Evolutionary conservation across 2,329 filamentous ascomycete species (phyloP).

Genomic region (Dothiorella sarmentorum): DNA sequence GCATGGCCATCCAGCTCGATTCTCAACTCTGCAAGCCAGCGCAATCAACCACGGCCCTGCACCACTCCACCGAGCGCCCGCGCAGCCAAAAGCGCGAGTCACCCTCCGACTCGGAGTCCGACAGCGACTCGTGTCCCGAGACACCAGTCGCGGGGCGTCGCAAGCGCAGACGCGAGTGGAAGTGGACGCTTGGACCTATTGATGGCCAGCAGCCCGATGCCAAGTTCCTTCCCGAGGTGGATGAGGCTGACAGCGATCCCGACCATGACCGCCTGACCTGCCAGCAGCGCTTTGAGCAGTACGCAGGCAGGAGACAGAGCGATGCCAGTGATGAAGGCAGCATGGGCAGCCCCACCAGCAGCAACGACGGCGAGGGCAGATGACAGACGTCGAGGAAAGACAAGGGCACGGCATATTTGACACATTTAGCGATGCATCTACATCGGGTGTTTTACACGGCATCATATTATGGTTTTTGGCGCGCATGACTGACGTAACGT

Average conservation of each 20-base stretch:
- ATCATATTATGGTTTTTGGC: slow-evolving; percentile 2
- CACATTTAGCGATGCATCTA: slow-evolving; percentile 14
- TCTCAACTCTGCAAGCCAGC: not conserved
- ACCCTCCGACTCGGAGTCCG: slow-evolving; percentile 38
- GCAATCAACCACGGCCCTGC: not conserved
- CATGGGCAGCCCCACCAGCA: slow-evolving; percentile 9
- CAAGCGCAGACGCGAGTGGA: slow-evolving; percentile 55
- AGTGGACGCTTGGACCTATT: slow-evolving; percentile 54
- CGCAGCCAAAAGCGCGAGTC: slow-evolving; percentile 45
- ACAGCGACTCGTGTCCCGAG: slow-evolving; percentile 46
- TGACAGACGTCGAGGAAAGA: not conserved
- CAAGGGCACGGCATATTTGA: not conserved
- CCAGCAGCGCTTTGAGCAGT: slow-evolving; percentile 6
- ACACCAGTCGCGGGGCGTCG: slow-evolving; percentile 53
- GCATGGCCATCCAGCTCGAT: slow-evolving; percentile 8
- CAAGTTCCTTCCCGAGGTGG: slow-evolving; percentile 1
- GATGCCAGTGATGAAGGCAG: slow-evolving; percentile 12
- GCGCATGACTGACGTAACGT: slow-evolving; percentile 15
- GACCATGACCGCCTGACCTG: slow-evolving; percentile 4
- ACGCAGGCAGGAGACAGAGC: not conserved
- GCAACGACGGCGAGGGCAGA: not conserved
- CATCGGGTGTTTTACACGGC: slow-evolving; percentile 11
- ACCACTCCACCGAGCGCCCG: slow-evolving; percentile 21
- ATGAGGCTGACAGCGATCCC: slow-evolving; percentile 8
- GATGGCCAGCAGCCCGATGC: slow-evolving; percentile 19